Base-by-base conservation (phyloP, 1,284 basidiomycete species). In the Crepidotus sp. region DNA sequence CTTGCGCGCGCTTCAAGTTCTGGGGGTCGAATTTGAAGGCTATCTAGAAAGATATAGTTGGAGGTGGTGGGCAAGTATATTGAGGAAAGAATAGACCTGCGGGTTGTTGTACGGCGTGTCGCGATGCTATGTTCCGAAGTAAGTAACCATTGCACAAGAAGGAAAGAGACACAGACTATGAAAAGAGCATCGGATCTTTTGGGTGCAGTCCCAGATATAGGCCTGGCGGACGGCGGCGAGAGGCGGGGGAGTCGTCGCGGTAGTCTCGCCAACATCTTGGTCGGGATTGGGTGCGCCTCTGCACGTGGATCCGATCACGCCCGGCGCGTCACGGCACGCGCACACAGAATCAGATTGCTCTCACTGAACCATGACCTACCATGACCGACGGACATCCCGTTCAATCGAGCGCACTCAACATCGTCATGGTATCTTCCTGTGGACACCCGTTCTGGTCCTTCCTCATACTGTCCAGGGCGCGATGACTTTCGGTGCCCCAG, bases 71-170 rank as follows among this genome's bases (percentile, higher is more conserved):
- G 40, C 24, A 30, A 19, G 17, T n/a, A 40, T 1, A 25, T n/a
- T 34, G 38, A 21, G 24, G 15, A 24, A 26, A 17, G 19, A 13
- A 33, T 36, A 34, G 13, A 84, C 88, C 74, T 79, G 80, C 29
- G 89, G 80, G 65, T 94, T 94, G 70, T 97, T 97, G 65, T 95
- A 87, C 40, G 80, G 70, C 35, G 91, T 94, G 69, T 97, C 90
- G 49, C 93, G 87, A 66, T 97, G 94, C 90, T 94, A 46, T 24
- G 36, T 15, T n/a, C 37, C 38, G 40, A 43, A 35, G 40, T 47
- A 51, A 53, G 50, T 50, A 43, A 33, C 25, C 32, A 50, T 17
- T 40, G 37, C 11, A 15, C 22, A 21, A 27, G 26, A 34, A 26
- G 25, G 26, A 24, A 41, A 25, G 34, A 29, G 25, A 29, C 32